Conservation (phyloP, 1,139 yeast genomes). For the Yueomyces sp. region DNA sequence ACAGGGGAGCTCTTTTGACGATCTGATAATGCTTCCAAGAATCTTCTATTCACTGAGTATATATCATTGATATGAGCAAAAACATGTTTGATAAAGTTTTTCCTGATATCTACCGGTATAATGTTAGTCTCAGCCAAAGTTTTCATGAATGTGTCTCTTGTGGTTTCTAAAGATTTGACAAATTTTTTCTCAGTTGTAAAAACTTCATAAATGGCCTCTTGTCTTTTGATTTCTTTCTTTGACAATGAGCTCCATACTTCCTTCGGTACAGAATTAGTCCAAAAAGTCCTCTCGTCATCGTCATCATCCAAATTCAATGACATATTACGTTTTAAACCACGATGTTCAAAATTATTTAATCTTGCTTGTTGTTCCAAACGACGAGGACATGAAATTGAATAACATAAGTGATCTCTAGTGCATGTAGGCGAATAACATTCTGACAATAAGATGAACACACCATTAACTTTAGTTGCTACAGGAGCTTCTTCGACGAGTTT, state of each 20-base stretch:
- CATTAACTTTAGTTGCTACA: constrained; percentile 40
- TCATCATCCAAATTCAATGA: constrained; percentile 63
- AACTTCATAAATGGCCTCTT: constrained; percentile 89
- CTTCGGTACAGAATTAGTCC: constrained; percentile 90
- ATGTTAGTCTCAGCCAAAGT: constrained; percentile 78
- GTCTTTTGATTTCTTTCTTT: constrained; percentile 81
- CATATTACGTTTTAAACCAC: constrained; percentile 76
- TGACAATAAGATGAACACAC: constrained; percentile 83
- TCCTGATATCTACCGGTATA: constrained; percentile 81
- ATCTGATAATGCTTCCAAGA: constrained; percentile 80
- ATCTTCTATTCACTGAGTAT: constrained; percentile 65
- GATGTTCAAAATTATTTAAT: constrained; percentile 75
- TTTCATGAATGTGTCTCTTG: constrained; percentile 88
- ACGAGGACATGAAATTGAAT: constrained; percentile 95
- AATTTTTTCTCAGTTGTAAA: constrained; percentile 91
- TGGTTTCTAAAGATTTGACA: constrained; percentile 84
- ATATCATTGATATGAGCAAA: constrained; percentile 86
- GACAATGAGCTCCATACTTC: constrained; percentile 68
- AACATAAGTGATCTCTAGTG: constrained; percentile 75
- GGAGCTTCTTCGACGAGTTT: constrained; percentile 1
- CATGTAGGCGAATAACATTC: constrained; percentile 97
- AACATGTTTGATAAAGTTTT: constrained; percentile 80
- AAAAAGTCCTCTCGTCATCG: constrained; percentile 75
- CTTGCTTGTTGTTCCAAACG: constrained; percentile 93
- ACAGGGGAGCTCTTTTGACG: constrained; percentile 85